Evolutionary conservation across 2,329 filamentous ascomycete genomes (phyloP).

Genomic region (Sordariomycetes sp.): DNA sequence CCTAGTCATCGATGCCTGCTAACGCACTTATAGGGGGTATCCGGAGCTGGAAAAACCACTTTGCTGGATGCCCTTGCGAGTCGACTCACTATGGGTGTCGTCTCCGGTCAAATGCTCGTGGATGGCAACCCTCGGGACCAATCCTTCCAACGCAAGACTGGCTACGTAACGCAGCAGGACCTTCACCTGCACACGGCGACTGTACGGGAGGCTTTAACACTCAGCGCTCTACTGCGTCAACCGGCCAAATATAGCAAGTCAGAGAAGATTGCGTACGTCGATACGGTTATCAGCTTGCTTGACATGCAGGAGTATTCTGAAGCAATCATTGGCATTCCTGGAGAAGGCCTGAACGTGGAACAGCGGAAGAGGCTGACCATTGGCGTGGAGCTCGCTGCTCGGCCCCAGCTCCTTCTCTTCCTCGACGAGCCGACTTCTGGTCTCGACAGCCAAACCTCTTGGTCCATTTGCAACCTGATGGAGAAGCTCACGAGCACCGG

Average conservation of each 20-base stretch:
- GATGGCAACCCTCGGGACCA: constrained; percentile 52
- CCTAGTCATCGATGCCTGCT: too few species aligned
- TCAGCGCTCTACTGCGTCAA: constrained; percentile 31
- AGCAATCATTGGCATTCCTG: constrained; percentile 31
- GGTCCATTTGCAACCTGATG: constrained; percentile 59
- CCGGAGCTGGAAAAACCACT: constrained; percentile 47
- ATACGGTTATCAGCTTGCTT: constrained; percentile 38
- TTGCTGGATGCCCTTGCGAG: constrained; percentile 51
- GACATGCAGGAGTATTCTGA: constrained; percentile 43
- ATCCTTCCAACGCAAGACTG: constrained; percentile 59
- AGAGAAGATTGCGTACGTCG: constrained; percentile 38
- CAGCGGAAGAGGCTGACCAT: constrained; percentile 38
- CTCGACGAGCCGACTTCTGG: constrained; percentile 41
- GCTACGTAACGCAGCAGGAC: constrained; percentile 60
- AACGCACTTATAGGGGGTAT: constrained; percentile 16
- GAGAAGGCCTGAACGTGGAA: constrained; percentile 32
- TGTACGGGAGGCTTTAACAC: constrained; percentile 24
- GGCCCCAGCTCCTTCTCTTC: constrained; percentile 33
- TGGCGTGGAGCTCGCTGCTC: constrained; percentile 30
- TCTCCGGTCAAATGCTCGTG: constrained; percentile 56
- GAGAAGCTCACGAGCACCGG: constrained; percentile 43
- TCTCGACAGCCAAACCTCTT: constrained; percentile 48
- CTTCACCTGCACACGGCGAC: constrained; percentile 29
- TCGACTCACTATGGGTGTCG: constrained; percentile 60
- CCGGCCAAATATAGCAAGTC: constrained; percentile 24